A percentile compares a stretch with the other conserved stretches of the same genome.
Evolutionary conservation across 129 eudicot genomes (phyloP).

Genomic region (Heracleum sosnowskyi): DNA sequence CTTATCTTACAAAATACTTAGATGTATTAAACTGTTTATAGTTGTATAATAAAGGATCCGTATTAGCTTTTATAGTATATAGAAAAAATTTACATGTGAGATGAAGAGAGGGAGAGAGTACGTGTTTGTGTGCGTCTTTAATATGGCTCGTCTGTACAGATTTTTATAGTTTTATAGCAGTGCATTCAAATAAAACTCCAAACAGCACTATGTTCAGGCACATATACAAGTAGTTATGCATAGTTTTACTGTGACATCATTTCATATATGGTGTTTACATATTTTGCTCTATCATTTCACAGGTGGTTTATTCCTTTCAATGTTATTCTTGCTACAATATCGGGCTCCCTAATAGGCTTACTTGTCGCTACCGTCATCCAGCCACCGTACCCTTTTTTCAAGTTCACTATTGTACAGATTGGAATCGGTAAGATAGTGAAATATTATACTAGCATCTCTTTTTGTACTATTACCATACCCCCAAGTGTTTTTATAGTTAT

Average conservation of each 20-base stretch:
- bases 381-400: slow-evolving; percentile 89
- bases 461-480: background rate
- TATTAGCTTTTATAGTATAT: background rate
- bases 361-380: slow-evolving; percentile 59
- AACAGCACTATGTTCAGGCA: background rate
- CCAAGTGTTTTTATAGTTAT: background rate
- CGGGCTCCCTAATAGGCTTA: slow-evolving; percentile 84
- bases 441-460: background rate
- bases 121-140: background rate
- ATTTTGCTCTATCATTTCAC: slow-evolving; percentile 12
- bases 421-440: slow-evolving; percentile 61
- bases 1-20: background rate
- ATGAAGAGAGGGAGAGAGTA: background rate
- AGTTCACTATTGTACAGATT: slow-evolving; percentile 79
- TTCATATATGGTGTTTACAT: background rate
- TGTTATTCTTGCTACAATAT: slow-evolving; percentile 60
- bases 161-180: background rate
- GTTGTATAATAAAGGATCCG: background rate
- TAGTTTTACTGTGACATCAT: background rate
- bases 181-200: background rate
- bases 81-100: background rate
- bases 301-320: slow-evolving; percentile 99
- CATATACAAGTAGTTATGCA: background rate
- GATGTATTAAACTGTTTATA: background rate
- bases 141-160: background rate